phyloP scores from a whole-genome alignment of 2,329 filamentous ascomycete species.

The Chrysoporthe cubensis region DNA sequence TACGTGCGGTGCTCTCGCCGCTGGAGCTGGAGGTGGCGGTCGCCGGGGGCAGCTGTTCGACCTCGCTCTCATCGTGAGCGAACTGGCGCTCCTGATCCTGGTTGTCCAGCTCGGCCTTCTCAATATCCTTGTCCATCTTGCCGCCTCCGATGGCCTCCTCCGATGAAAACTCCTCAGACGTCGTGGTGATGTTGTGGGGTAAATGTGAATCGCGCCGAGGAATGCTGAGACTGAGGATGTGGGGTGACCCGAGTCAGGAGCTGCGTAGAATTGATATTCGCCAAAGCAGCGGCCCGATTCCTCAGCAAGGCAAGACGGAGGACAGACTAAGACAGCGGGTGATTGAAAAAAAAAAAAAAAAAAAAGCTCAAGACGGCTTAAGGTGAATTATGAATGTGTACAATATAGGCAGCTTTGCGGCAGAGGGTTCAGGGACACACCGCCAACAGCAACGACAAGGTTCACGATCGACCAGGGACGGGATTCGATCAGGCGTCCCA shows the following conservation, averaged over 20 bases:
- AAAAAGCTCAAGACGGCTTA: too few species aligned
- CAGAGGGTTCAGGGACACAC: neutral
- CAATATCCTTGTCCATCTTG: constrained; percentile 31
- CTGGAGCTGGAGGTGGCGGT: constrained; percentile 27
- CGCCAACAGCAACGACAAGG: neutral
- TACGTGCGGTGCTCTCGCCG: constrained; percentile 31
- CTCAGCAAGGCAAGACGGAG: neutral
- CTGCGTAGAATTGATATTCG: neutral
- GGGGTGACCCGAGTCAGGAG: neutral
- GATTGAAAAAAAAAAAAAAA: neutral
- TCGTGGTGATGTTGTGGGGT: constrained; percentile 7
- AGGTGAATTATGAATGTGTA: neutral
- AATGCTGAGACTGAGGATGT: neutral
- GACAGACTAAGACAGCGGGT: neutral
- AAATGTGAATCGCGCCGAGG: neutral
- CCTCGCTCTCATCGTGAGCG: constrained; percentile 26
- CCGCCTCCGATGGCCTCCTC: neutral
- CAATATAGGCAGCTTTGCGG: neutral
- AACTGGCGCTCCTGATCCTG: constrained; percentile 17
- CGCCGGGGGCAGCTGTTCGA: constrained; percentile 28
- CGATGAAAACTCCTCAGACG: neutral
- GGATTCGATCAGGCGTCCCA: neutral
- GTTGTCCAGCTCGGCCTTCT: constrained; percentile 26
- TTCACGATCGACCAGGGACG: neutral
- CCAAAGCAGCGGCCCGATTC: neutral